Evolutionary conservation across 2,329 filamentous ascomycete genomes (phyloP).

Genomic region (Dothideomycetes sp.): DNA sequence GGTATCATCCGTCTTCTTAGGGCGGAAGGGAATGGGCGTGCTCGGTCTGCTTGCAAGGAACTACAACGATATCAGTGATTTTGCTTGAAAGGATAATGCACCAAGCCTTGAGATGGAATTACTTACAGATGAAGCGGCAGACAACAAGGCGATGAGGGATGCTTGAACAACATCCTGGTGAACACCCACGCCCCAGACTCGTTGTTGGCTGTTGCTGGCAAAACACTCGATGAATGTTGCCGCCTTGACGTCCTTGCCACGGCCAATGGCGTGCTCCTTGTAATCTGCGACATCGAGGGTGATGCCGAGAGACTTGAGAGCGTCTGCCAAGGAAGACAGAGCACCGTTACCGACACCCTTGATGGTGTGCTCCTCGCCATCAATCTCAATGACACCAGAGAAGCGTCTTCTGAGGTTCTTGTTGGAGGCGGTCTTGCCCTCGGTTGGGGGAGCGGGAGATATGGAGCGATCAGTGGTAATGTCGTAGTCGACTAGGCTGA

Average conservation of each 20-base stretch:
- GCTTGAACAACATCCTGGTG: constrained; percentile 89
- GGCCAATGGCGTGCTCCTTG: constrained; percentile 88
- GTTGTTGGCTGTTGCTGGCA: constrained; percentile 52
- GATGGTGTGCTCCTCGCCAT: constrained; percentile 68
- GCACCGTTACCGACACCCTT: constrained; percentile 79
- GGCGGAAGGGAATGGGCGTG: constrained; percentile 55
- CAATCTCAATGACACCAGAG: constrained; percentile 71
- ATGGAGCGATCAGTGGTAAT: constrained; percentile 74
- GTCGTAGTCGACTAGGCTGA: constrained; percentile 81
- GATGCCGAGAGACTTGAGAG: constrained; percentile 66
- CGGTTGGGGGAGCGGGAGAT: constrained; percentile 57
- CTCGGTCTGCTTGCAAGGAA: constrained; percentile 61
- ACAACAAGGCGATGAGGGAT: constrained; percentile 73
- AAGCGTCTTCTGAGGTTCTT: constrained; percentile 73
- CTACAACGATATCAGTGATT: constrained; percentile 29
- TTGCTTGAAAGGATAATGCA: neutral
- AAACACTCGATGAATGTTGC: constrained; percentile 91
- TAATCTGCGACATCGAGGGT: constrained; percentile 88
- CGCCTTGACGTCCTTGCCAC: constrained; percentile 75
- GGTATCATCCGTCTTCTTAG: constrained; percentile 34
- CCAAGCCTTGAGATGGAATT: constrained; percentile 1
- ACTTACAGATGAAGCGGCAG: constrained; percentile 76
- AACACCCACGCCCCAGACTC: constrained; percentile 83
- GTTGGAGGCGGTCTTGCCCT: constrained; percentile 64
- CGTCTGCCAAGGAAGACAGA: constrained; percentile 77